phyloP scores from a whole-genome alignment of 257 asterid genomes.

The Salvia rosmarinus region DNA sequence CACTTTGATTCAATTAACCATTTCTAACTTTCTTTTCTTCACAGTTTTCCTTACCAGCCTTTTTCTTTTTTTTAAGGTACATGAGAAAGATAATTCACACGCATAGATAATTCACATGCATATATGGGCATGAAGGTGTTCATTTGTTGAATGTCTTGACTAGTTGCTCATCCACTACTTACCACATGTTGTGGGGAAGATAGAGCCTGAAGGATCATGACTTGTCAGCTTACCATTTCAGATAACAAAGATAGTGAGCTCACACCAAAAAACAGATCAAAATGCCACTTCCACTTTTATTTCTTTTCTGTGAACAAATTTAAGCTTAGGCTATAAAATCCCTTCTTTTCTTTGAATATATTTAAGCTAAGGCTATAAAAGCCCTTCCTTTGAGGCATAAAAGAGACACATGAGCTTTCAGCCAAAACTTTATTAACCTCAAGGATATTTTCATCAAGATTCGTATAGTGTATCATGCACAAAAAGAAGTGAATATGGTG shows the following conservation, averaged over 20 bases:
- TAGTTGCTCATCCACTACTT: not conserved
- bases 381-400: constrained; percentile 5
- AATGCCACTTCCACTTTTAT: not conserved
- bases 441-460: not conserved
- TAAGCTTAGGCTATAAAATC: not conserved
- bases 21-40: not conserved
- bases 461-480: not conserved
- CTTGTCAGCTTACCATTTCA: no score
- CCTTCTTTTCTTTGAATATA: not conserved
- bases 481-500: not conserved
- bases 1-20: not conserved
- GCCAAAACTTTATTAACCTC: not conserved
- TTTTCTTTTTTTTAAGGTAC: not conserved
- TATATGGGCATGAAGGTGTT: not conserved
- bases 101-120: not conserved
- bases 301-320: not conserved
- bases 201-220: no score
- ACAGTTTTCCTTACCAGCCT: not conserved
- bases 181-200: not conserved
- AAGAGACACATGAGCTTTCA: not conserved
- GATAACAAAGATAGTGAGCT: not conserved
- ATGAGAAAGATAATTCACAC: no score
- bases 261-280: not conserved
- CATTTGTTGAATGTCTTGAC: not conserved
- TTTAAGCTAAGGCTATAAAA: not conserved